Evolutionary conservation across 2,329 filamentous ascomycete species (phyloP).

Genomic region (Dactylellina leptospora): DNA sequence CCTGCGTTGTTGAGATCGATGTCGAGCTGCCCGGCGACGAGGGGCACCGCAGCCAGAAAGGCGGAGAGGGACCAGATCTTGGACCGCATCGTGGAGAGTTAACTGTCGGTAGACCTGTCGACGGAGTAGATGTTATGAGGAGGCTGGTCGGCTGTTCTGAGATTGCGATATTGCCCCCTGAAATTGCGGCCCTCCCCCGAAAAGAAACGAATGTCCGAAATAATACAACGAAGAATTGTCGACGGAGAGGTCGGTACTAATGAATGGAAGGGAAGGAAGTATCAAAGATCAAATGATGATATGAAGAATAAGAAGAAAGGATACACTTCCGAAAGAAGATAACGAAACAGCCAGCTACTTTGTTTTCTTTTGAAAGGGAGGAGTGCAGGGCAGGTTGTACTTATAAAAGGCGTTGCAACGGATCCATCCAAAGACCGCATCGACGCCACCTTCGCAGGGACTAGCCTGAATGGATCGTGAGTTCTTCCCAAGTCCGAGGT

Average conservation of each 20-base stretch:
- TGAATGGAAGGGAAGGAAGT: constrained; percentile 16
- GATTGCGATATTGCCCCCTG: constrained; percentile 11
- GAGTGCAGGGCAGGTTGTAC: constrained; percentile 28
- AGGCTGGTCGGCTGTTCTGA: neutral
- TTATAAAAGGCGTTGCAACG: constrained; percentile 34
- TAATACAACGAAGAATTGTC: constrained; percentile 14
- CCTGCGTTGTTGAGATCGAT: constrained; percentile 33
- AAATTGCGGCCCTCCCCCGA: constrained; percentile 7
- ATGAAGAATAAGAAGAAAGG: constrained; percentile 2
- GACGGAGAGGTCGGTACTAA: neutral
- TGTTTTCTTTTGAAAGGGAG: constrained; percentile 4
- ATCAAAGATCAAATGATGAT: constrained; percentile 1
- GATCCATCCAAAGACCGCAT: constrained; percentile 25
- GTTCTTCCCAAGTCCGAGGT: neutral
- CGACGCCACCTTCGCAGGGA: constrained; percentile 29
- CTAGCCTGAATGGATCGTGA: constrained; percentile 39
- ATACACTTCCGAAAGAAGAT: constrained; percentile 28
- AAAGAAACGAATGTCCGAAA: constrained; percentile 34
- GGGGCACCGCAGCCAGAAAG: constrained; percentile 26
- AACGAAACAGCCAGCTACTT: constrained; percentile 13
- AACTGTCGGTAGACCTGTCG: neutral
- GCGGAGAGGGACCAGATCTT: constrained; percentile 15
- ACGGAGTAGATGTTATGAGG: neutral
- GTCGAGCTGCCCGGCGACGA: constrained; percentile 10
- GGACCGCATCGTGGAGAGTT: constrained; percentile 32